phyloP scores from a whole-genome alignment of 75 land plant genomes.

The Chamaecyparis obtusa region DNA sequence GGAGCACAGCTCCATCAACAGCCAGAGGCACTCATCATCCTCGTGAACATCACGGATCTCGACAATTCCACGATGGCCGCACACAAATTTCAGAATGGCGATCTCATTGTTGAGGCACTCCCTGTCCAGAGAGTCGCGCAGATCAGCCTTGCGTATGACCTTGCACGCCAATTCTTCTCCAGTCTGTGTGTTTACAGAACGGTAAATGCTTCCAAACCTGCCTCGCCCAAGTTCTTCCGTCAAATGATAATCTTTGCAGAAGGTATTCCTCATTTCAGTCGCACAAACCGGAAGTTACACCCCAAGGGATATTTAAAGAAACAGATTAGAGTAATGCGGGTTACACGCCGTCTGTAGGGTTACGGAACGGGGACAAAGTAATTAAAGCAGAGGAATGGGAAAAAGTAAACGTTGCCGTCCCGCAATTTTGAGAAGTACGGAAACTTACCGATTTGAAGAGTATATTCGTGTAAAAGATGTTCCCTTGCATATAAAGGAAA shows the following conservation, averaged over 20 bases:
- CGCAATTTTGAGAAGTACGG: no score
- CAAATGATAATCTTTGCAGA: constrained; percentile 24
- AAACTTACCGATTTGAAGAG: no score
- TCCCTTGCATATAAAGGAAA: no score
- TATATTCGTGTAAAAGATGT: no score
- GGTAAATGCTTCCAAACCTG: constrained; percentile 36
- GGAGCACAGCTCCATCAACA: constrained; percentile 17
- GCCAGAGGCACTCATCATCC: constrained; percentile 28
- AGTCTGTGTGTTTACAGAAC: constrained; percentile 19
- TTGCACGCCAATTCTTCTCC: constrained; percentile 43
- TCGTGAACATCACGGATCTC: constrained; percentile 33
- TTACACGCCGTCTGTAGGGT: no score
- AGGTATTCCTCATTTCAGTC: neutral
- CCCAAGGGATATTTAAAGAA: no score
- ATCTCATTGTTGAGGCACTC: constrained; percentile 41
- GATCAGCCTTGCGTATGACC: constrained; percentile 28
- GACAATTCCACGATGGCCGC: constrained; percentile 34
- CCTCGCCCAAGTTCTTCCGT: constrained; percentile 52
- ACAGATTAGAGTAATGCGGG: no score
- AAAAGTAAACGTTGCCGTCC: no score
- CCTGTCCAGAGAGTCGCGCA: constrained; percentile 36
- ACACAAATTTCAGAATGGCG: constrained; percentile 26
- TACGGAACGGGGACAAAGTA: no score
- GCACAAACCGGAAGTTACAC: no score
- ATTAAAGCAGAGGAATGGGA: no score